Conservation (phyloP, 176 grass and related monocot genomes). For the Carex pumila region DNA sequence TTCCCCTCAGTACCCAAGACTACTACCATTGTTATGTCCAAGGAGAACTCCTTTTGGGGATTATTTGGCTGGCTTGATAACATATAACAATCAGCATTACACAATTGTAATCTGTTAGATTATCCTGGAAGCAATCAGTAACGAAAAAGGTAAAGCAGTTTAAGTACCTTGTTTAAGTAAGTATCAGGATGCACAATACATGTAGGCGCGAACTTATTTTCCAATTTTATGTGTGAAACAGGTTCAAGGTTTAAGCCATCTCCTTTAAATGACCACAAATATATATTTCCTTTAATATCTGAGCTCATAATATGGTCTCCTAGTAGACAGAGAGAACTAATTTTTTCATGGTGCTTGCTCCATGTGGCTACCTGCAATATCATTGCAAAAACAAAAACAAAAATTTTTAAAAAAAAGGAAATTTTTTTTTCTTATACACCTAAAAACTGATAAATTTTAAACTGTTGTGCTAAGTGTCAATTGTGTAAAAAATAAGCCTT, state of each 20-base stretch:
- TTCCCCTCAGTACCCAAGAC: background rate
- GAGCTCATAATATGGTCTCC: conserved; percentile 76
- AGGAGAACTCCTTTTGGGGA: background rate
- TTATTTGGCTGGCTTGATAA: background rate
- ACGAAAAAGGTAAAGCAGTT: background rate
- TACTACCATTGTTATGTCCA: background rate
- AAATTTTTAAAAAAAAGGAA: conserved; percentile 3
- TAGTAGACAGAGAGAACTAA: conserved; percentile 62
- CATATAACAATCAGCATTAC: conserved; percentile 3
- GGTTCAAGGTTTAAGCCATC: conserved; percentile 55
- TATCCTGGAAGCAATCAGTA: background rate
- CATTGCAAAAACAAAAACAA: background rate
- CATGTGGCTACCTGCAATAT: conserved; percentile 66
- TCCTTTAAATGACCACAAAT: conserved; percentile 88
- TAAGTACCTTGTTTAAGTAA: conserved; percentile 88
- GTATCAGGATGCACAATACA: conserved; percentile 96
- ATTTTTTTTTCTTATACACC: background rate
- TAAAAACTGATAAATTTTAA: background rate
- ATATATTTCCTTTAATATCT: conserved; percentile 69
- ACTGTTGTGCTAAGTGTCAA: background rate
- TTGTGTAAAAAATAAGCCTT: background rate
- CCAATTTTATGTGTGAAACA: conserved; percentile 61
- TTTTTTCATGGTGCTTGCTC: conserved; percentile 75
- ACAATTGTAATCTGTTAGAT: background rate
- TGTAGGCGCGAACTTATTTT: conserved; percentile 64